Conservation (phyloP, 768 basidiomycete genomes). For the Lanmaoa rubissima region DNA sequence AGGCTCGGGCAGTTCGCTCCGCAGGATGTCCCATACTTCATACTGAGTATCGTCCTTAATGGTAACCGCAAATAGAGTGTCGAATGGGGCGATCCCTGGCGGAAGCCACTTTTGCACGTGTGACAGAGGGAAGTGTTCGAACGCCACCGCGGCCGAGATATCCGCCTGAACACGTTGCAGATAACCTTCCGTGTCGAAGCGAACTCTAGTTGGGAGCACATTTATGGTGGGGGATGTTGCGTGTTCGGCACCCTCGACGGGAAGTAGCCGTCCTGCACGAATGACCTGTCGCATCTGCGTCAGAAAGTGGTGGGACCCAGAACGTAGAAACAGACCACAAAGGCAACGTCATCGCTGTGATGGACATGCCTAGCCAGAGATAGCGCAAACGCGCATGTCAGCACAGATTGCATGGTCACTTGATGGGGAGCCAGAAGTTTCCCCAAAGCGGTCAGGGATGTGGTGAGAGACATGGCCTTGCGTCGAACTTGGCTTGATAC, state of each 20-base stretch:
- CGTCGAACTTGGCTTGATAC: constrained; percentile 9
- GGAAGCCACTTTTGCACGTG: constrained; percentile 32
- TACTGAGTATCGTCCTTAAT: constrained; percentile 22
- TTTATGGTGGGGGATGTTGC: constrained; percentile 28
- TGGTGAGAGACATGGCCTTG: constrained; percentile 9
- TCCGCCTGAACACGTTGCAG: constrained; percentile 26
- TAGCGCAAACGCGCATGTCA: constrained; percentile 29
- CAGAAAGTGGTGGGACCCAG: not conserved
- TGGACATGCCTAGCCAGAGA: constrained; percentile 26
- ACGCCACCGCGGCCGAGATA: constrained; percentile 28
- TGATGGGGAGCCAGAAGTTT: constrained; percentile 20
- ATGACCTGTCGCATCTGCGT: constrained; percentile 24
- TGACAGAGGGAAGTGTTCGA: constrained; percentile 32
- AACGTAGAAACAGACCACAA: constrained; percentile 28
- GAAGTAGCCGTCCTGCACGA: constrained; percentile 30
- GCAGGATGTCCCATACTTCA: constrained; percentile 24
- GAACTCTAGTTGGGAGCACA: constrained; percentile 30
- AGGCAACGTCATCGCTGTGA: constrained; percentile 27
- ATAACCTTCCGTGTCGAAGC: constrained; percentile 11
- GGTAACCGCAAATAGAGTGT: constrained; percentile 32
- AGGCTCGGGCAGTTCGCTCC: constrained; percentile 32
- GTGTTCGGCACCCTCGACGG: constrained; percentile 23
- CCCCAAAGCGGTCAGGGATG: constrained; percentile 20
- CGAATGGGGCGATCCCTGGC: constrained; percentile 25
- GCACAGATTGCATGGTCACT: constrained; percentile 33